Conservation (phyloP, 805 yeast genomes). For the Saccharomycodes ludwigii region DNA sequence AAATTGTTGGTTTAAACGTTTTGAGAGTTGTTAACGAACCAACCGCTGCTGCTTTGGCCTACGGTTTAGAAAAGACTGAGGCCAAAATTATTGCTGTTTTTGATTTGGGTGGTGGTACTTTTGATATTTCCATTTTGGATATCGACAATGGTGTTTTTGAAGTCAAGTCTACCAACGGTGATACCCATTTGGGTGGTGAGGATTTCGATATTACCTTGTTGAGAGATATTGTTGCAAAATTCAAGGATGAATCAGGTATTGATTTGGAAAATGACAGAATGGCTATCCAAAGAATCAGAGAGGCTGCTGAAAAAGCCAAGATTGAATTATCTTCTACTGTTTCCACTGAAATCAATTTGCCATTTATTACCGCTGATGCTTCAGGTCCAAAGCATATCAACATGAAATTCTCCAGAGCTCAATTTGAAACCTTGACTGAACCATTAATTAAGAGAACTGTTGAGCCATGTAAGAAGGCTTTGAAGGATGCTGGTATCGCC, state of each 20-base stretch:
- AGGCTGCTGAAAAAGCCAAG: constrained; percentile 74
- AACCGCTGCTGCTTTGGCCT: constrained; percentile 87
- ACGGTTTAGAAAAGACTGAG: constrained; percentile 76
- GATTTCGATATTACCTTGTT: constrained; percentile 80
- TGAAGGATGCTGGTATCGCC: constrained; percentile 60
- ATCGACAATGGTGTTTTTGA: constrained; percentile 96
- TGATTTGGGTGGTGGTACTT: constrained; percentile 98
- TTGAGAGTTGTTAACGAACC: constrained; percentile 76
- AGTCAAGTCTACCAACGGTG: constrained; percentile 94
- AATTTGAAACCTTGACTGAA: constrained; percentile 57
- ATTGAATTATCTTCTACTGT: constrained; percentile 65
- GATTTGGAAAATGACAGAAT: constrained; percentile 45
- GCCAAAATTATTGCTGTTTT: constrained; percentile 86
- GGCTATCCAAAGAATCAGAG: constrained; percentile 74
- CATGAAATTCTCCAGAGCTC: constrained; percentile 54
- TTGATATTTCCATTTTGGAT: constrained; percentile 92
- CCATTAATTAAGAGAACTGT: constrained; percentile 59
- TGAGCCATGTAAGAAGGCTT: constrained; percentile 67
- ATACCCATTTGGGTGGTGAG: constrained; percentile 82
- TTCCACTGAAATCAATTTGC: constrained; percentile 57
- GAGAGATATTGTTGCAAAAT: constrained; percentile 67
- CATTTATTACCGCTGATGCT: constrained; percentile 77
- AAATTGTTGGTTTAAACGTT: constrained; percentile 84
- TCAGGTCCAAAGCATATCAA: constrained; percentile 58
- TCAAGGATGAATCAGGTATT: constrained; percentile 58